Evolutionary conservation across 2,329 filamentous ascomycete genomes (phyloP).

Genomic region (Fusarium buxicola): DNA sequence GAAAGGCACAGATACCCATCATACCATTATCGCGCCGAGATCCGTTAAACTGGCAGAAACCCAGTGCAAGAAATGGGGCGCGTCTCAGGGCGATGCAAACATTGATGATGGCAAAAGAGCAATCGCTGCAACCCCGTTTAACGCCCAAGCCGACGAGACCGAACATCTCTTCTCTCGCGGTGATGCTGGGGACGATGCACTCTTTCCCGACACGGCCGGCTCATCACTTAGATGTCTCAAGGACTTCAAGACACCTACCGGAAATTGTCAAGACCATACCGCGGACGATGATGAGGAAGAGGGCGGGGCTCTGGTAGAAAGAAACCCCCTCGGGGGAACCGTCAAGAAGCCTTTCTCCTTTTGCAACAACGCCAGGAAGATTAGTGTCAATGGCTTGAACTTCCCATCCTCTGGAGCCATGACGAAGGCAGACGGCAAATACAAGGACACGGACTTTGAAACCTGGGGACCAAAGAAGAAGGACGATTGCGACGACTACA

Average conservation of each 20-base stretch:
- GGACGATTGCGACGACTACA: conserved; percentile 1
- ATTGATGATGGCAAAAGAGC: background rate
- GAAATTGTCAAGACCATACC: background rate
- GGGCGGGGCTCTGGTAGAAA: background rate
- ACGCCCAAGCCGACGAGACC: background rate
- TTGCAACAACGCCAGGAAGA: background rate
- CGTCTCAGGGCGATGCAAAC: background rate
- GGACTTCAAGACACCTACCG: background rate
- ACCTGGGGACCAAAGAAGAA: background rate
- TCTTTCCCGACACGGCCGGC: background rate
- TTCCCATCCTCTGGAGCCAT: background rate
- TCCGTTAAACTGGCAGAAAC: background rate
- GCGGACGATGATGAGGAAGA: background rate
- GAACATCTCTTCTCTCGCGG: background rate
- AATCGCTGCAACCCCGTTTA: background rate
- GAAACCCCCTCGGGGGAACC: background rate
- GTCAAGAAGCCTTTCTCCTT: background rate
- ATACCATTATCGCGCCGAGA: background rate
- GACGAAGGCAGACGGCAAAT: background rate
- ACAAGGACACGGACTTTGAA: background rate
- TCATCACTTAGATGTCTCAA: background rate
- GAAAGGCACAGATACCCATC: background rate
- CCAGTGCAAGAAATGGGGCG: background rate
- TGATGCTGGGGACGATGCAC: background rate
- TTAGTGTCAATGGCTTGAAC: background rate